Percentiles rank a stretch among this genome's conserved stretches.
phyloP scores from a whole-genome alignment of 2,329 filamentous ascomycete species.

The Balansia obtecta region DNA sequence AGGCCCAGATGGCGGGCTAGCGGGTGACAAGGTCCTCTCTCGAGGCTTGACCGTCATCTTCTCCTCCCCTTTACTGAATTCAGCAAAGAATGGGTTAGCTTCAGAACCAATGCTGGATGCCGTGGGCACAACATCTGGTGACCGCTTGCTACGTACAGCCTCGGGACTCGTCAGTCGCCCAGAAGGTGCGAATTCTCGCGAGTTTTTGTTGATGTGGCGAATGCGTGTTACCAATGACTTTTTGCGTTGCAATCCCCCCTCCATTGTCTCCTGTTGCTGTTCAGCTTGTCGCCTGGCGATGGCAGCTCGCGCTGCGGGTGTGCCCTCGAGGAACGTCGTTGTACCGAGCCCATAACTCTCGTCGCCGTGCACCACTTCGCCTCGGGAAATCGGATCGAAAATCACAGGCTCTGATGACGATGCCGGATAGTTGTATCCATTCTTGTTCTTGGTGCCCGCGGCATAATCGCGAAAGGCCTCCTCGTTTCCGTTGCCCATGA shows the following conservation, averaged over 20 bases:
- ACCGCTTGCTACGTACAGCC: conserved; percentile 27
- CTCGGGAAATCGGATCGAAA: conserved; percentile 56
- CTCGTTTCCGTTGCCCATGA: conserved; percentile 68
- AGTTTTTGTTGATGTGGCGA: conserved; percentile 66
- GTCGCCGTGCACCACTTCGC: conserved; percentile 70
- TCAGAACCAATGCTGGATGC: conserved; percentile 21
- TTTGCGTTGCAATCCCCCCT: conserved; percentile 65
- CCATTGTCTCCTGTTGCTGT: conserved; percentile 43
- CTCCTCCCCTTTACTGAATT: conserved; percentile 52
- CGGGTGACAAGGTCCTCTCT: conserved; percentile 31
- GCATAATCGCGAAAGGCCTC: conserved; percentile 80
- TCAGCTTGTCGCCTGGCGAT: conserved; percentile 66
- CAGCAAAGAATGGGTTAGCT: conserved; percentile 70
- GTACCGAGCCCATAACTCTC: conserved; percentile 78
- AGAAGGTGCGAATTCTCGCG: conserved; percentile 44
- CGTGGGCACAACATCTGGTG: conserved; percentile 25
- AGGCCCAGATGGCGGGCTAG: conserved; percentile 42
- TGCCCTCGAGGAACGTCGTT: conserved; percentile 89
- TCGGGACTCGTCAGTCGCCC: conserved; percentile 49
- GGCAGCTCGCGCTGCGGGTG: conserved; percentile 70
- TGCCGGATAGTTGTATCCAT: conserved; percentile 10
- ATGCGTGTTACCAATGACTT: conserved; percentile 91
- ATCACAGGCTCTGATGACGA: conserved; percentile 31
- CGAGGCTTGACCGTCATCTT: conserved; percentile 32
- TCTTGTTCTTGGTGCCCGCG: conserved; percentile 22